A percentile compares a stretch with the other conserved stretches of the same genome.
These are phyloP conservation scores for Glebionis coronaria DNA, from an alignment of 129 eudicot genomes.

Conservation along the genomic window DNA sequence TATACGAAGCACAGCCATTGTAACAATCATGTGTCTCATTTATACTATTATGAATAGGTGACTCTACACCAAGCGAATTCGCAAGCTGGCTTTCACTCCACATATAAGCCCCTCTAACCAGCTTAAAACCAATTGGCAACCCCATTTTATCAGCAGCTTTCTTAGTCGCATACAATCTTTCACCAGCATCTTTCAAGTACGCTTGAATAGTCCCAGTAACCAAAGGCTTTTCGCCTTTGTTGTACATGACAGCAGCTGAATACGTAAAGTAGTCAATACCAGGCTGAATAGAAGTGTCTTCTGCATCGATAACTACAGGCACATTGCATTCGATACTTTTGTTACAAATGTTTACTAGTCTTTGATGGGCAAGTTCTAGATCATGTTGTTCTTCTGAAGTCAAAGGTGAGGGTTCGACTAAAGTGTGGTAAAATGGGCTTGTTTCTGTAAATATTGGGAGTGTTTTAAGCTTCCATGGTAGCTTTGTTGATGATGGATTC, in stretches of 20 bases:
- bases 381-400: constrained; percentile 71
- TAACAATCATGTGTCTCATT: constrained; percentile 61
- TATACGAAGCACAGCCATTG: constrained; percentile 67
- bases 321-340: constrained; percentile 54
- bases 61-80: constrained; percentile 48
- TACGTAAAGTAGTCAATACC: constrained; percentile 91
- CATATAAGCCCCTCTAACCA: constrained; percentile 96
- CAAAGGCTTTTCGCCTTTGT: constrained; percentile 41
- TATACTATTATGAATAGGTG: constrained; percentile 72
- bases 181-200: constrained; percentile 78
- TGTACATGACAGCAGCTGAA: constrained; percentile 50
- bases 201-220: constrained; percentile 75
- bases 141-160: constrained; percentile 81
- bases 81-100: constrained; percentile 64
- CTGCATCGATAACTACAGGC: constrained; percentile 86
- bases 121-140: constrained; percentile 76
- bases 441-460: constrained; percentile 69
- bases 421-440: constrained; percentile 90
- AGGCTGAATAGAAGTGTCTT: constrained; percentile 84
- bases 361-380: constrained; percentile 61
- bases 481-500: constrained; percentile 42
- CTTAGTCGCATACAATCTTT: constrained; percentile 56
- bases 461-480: constrained; percentile 87
- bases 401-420: constrained; percentile 55
- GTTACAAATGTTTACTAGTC: constrained; percentile 50